Evolutionary conservation across 768 basidiomycete genomes (phyloP).

Genomic region (Psilocybe azurescens): DNA sequence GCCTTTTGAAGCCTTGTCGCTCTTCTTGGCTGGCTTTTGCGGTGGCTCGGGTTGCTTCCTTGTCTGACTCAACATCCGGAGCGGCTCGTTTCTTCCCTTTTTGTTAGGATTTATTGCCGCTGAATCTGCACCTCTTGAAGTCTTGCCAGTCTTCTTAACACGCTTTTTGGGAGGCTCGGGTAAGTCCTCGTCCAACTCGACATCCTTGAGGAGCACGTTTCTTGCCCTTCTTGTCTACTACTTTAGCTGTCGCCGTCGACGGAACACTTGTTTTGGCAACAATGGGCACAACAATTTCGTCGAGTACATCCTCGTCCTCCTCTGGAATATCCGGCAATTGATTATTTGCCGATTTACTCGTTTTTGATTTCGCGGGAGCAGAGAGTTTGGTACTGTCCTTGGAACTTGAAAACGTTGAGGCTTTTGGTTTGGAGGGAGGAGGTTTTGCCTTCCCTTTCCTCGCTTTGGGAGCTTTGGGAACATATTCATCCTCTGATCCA

Average conservation of each 20-base stretch:
- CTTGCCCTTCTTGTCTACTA: not conserved
- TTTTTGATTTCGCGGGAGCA: not conserved
- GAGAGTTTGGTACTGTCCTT: not conserved
- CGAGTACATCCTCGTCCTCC: slow-evolving; percentile 9
- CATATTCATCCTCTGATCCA: slow-evolving; percentile 26
- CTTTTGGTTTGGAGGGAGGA: not conserved
- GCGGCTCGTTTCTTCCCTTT: slow-evolving; percentile 3
- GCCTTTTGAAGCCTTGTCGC: not conserved
- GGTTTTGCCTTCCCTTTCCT: not conserved
- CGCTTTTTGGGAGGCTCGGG: slow-evolving; percentile 14
- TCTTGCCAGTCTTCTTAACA: not conserved
- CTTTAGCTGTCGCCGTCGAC: not conserved
- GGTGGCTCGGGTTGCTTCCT: not conserved
- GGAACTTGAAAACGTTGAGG: not conserved
- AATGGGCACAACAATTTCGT: not conserved
- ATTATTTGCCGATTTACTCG: not conserved
- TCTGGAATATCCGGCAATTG: slow-evolving; percentile 15
- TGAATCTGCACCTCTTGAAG: not conserved
- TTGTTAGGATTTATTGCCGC: not conserved
- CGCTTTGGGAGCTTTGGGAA: slow-evolving; percentile 8
- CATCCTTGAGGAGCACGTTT: not conserved
- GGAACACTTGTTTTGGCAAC: not conserved
- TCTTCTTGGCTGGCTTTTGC: not conserved
- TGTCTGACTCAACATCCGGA: not conserved
- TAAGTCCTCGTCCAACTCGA: not conserved